These are phyloP conservation scores for Chalciporus piperatus DNA, from an alignment of 768 basidiomycete genomes.

Conservation along the genomic window DNA sequence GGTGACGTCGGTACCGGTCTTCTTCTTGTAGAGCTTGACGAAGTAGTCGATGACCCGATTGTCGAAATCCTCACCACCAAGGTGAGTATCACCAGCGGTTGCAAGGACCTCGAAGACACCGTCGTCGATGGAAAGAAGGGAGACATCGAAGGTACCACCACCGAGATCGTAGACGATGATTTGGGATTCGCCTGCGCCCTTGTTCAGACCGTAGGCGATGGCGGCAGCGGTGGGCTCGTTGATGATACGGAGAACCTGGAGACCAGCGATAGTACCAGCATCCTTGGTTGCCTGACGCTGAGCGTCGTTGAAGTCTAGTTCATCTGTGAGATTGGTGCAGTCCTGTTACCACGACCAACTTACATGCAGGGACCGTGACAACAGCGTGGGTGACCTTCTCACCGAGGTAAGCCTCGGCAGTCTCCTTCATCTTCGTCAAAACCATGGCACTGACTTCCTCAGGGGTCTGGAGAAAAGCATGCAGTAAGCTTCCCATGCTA, in stretches of 20 bases:
- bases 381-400: conserved; percentile 96
- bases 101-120: conserved; percentile 90
- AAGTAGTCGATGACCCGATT: conserved; percentile 91
- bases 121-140: conserved; percentile 90
- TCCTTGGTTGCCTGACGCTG: conserved; percentile 99
- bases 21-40: conserved; percentile 88
- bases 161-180: conserved; percentile 99
- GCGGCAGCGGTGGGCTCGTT: conserved; percentile 98
- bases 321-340: conserved; percentile 11
- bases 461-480: conserved; percentile 55
- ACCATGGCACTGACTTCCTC: conserved; percentile 98
- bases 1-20: conserved; percentile 81
- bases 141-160: conserved; percentile 98
- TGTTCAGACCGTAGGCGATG: conserved; percentile 97
- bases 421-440: conserved; percentile 98
- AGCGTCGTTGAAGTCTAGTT: conserved; percentile 96
- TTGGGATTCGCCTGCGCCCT: conserved; percentile 90
- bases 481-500: neutral
- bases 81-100: conserved; percentile 91
- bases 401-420: conserved; percentile 96
- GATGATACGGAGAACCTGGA: conserved; percentile 94
- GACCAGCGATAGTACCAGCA: conserved; percentile 91
- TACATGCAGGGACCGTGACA: conserved; percentile 95
- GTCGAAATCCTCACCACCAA: conserved; percentile 96
- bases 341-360: conserved; percentile 24